Evolutionary conservation across 2,329 filamentous ascomycete species (phyloP), one percentile per base, ranked within the genome.

Genomic region (Trichoderma endophyticum): DNA sequence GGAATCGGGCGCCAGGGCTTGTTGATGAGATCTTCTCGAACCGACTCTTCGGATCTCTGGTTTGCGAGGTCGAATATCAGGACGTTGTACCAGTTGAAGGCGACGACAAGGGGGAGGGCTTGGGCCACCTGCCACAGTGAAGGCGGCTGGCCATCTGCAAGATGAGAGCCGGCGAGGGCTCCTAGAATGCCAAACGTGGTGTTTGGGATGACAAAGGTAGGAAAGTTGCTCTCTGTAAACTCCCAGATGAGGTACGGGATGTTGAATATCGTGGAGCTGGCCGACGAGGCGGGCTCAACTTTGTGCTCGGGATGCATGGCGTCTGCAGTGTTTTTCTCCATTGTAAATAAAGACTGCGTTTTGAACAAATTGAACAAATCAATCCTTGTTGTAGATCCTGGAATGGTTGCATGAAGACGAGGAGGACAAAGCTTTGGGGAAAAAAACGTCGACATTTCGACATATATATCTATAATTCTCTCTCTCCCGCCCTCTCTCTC

Each of bases 11-110:
- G 75, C 77, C 77, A 81, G 2, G 82, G 81, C 69, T 84, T 84
- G 77, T 84, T 84, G 59, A 82, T 65, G 0, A 30, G 11, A 74
- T 84, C 83, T 72, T 84, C 83, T 0, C 68, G 39, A 5, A 81
- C 72, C 2, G 81, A 75, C 2, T 71, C 73, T 0, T 75, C 70
- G 3, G 73, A 70, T 6, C 81, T 77, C 72, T 84, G 82, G 74
- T 84, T 84, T 32, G 79, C 76, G 12, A 83, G 75, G 30, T 77
- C 76, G 73, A 81, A 82, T 54, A 71, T 66, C 12, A 75, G 18
- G 30, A 75, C 56, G 30, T 71, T 73, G 34, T 26, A 54, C 61
- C 63, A 72, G 59, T 69, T 71, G 39, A 60, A 73, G 15, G 67
- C 18, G 32, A 73, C 14, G 11, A 73, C 64, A 3, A 54, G 1